Conservation (phyloP, 2,329 filamentous ascomycete genomes). For the Aspergillus sp. region DNA sequence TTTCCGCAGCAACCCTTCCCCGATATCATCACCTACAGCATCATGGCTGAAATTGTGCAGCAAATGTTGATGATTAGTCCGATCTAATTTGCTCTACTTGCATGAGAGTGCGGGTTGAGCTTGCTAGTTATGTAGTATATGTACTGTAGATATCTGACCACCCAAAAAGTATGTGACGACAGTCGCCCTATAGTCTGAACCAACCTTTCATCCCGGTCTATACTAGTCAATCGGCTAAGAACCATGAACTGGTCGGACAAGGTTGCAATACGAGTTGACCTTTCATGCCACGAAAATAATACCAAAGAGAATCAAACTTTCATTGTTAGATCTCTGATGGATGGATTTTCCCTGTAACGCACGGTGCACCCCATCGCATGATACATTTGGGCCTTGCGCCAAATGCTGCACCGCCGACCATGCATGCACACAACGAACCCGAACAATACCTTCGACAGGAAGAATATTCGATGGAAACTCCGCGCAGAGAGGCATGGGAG, state of each 20-base stretch:
- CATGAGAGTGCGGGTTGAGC: not conserved
- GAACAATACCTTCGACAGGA: not conserved
- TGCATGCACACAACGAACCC: conserved; percentile 1
- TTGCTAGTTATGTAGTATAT: not conserved
- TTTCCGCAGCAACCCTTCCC: not conserved
- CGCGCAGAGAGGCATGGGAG: not conserved
- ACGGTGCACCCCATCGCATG: conserved; percentile 1
- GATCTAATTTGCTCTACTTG: not conserved
- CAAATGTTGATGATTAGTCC: not conserved
- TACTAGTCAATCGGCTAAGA: not conserved
- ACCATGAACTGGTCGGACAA: not conserved
- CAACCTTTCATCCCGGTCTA: not conserved
- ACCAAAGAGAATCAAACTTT: not conserved
- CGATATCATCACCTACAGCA: conserved; percentile 1
- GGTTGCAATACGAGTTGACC: not conserved
- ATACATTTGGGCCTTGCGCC: not conserved
- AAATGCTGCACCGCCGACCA: not conserved
- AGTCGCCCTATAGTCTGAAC: not conserved
- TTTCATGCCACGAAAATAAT: not conserved
- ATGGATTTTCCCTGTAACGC: not conserved
- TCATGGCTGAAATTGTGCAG: not conserved
- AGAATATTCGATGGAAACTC: not conserved
- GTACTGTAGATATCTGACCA: not conserved
- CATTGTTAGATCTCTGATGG: not conserved
- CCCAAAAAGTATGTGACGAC: not conserved